Base-by-base conservation (phyloP, 768 basidiomycete genomes). In the Suillus clintonianus region DNA sequence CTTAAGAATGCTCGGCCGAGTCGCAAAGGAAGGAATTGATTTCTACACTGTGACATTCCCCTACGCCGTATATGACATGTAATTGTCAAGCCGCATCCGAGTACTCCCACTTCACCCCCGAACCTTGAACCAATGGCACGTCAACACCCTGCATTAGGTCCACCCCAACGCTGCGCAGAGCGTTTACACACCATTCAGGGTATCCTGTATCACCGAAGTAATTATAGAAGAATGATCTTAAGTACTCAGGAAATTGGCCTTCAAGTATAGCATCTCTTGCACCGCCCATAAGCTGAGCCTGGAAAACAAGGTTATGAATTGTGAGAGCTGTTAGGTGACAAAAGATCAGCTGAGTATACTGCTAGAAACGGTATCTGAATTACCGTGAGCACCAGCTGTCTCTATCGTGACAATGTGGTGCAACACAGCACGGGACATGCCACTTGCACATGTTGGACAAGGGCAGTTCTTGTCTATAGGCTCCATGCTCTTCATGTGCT, bases 161-260 rank as follows among this genome's bases (percentile, higher is more conserved):
- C 0, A 97, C 91, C 0, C 91, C 91, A 14, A 97, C 94, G 61
- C 86, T 89, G 30, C 82, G 80, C 58, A 97, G 77, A 13, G 94
- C 95, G 69, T 93, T 90, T 1, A 96, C 86, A 68, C 91, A 92
- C 94, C 94, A 97, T 71, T 87, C 86, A 0, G 94, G 94, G 72
- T 95, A 94, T 11, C 89, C 90, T n/a, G 80, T 77, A 61, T 86
- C 81, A 8, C 85, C 88, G 70, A 92, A 97, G 74, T 95, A 96
- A 50, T 80, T 78, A 39, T 80, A 82, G 75, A 97, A 96, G 77
- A 95, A 97, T 8, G 76, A 77, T 59, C 82, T 81, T 34, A 96
- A 81, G 72, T 92, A 96, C 58, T 84, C 80, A 1, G 94, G 95
- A 75, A 94, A 97, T 13, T 79, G 85, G 42, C 88, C 92, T 36